Conservation (phyloP, 768 basidiomycete species). For the Pilatotrama ljubarskyi region DNA sequence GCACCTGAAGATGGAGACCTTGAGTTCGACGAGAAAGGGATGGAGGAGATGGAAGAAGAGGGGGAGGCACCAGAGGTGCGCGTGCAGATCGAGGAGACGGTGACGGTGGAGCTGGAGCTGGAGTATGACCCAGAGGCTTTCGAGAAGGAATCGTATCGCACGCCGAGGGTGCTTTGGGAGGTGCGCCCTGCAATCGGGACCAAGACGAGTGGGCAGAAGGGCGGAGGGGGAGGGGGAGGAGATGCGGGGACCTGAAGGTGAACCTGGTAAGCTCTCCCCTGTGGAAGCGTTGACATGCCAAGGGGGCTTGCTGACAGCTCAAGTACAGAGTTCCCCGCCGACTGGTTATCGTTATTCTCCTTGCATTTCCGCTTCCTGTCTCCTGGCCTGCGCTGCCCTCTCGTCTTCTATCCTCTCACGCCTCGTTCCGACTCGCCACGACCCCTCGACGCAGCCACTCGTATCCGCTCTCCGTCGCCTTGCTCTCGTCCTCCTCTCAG, state of each 20-base stretch:
- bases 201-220: not conserved
- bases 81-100: slow-evolving; percentile 26
- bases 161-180: slow-evolving; percentile 19
- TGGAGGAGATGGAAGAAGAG: slow-evolving; percentile 3
- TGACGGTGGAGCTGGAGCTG: slow-evolving; percentile 23
- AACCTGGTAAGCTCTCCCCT: not conserved
- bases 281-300: too few species aligned
- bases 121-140: slow-evolving; percentile 18
- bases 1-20: not conserved
- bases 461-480: not conserved
- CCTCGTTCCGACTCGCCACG: not conserved
- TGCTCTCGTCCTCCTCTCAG: not conserved
- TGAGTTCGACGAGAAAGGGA: slow-evolving; percentile 3
- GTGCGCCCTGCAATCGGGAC: not conserved
- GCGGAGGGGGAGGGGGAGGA: not conserved
- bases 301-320: not conserved
- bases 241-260: not conserved
- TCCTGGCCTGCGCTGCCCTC: too few species aligned
- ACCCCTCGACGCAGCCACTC: not conserved
- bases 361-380: not conserved
- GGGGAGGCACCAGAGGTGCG: slow-evolving; percentile 18
- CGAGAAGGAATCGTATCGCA: slow-evolving; percentile 24
- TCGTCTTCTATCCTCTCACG: not conserved
- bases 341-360: slow-evolving; percentile 3
- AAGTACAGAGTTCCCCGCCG: not conserved